A percentile compares a stretch with the other conserved stretches of the same genome.
phyloP scores from a whole-genome alignment of 202 grass and related monocot genomes.

The Dendrocalamus latiflorus region DNA sequence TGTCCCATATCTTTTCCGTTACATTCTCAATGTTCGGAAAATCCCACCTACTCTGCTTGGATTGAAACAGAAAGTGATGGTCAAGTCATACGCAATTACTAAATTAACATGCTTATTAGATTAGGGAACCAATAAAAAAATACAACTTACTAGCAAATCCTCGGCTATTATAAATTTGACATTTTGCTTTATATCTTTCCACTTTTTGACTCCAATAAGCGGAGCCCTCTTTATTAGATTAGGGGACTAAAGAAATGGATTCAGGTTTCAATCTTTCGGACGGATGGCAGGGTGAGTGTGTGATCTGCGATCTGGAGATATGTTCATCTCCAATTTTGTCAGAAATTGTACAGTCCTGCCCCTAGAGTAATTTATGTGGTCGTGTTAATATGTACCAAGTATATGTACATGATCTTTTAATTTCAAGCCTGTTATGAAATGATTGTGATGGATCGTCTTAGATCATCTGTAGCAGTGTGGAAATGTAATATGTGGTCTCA shows the following conservation, averaged over 20 bases:
- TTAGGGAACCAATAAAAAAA: too few species aligned
- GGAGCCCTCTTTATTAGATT: too few species aligned
- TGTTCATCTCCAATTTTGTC: constrained; percentile 13
- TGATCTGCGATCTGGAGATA: constrained; percentile 14
- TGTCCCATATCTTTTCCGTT: too few species aligned
- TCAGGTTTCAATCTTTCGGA: background rate
- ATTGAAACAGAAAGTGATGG: too few species aligned
- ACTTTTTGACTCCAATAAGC: too few species aligned
- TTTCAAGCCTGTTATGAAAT: background rate
- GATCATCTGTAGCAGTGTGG: background rate
- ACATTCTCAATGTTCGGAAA: too few species aligned
- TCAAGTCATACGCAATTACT: too few species aligned
- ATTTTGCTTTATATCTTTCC: too few species aligned
- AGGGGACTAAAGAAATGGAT: background rate
- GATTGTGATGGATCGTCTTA: background rate
- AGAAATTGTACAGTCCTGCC: constrained; percentile 14
- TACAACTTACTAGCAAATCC: too few species aligned
- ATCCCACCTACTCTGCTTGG: too few species aligned
- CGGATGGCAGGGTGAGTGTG: background rate
- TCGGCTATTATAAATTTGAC: too few species aligned
- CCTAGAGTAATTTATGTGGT: background rate
- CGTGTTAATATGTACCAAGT: background rate
- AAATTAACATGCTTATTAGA: too few species aligned
- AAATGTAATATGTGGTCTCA: background rate
- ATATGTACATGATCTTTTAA: constrained; percentile 20